A percentile compares a stretch with the other conserved stretches of the same genome.
Conservation (phyloP, 2,329 filamentous ascomycete genomes). For the Hypoxylon sp. region DNA sequence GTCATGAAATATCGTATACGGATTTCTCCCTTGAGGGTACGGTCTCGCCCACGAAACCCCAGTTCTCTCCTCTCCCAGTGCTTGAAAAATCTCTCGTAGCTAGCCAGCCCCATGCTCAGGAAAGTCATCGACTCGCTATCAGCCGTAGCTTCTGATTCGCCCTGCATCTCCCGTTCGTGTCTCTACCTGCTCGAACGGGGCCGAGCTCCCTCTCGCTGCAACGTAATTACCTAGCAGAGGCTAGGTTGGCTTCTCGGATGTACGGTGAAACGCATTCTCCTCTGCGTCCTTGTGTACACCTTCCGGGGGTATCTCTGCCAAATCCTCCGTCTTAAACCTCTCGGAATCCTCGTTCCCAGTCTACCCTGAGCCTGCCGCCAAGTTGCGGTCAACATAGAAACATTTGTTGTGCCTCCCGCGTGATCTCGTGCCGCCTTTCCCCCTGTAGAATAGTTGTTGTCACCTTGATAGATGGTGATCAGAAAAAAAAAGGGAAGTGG, state of each 20-base stretch:
- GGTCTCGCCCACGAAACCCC: constrained; percentile 25
- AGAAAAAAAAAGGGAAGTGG: constrained; percentile 28
- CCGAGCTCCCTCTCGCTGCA: constrained; percentile 31
- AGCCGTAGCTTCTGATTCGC: constrained; percentile 28
- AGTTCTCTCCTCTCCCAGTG: constrained; percentile 8
- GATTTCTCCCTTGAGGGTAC: constrained; percentile 22
- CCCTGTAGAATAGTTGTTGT: constrained; percentile 22
- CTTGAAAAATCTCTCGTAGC: constrained; percentile 24
- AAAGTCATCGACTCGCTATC: constrained; percentile 17
- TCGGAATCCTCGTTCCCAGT: constrained; percentile 40
- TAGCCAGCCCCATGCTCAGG: constrained; percentile 34
- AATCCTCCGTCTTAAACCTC: constrained; percentile 39
- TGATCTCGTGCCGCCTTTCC: constrained; percentile 14
- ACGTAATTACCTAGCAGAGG: constrained; percentile 39
- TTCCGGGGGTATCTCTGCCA: constrained; percentile 47
- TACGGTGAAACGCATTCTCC: constrained; percentile 27
- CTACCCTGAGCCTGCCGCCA: constrained; percentile 42
- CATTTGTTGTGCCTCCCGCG: constrained; percentile 15
- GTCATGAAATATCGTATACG: constrained; percentile 43
- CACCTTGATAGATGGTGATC: constrained; percentile 27
- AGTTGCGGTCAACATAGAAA: constrained; percentile 44
- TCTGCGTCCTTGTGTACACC: constrained; percentile 25
- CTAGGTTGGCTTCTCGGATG: constrained; percentile 32
- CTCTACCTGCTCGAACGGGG: constrained; percentile 29
- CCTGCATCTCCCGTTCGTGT: constrained; percentile 22